Evolutionary conservation across 1,284 basidiomycete species (phyloP).

Genomic region (Taiwanofungus camphoratus): DNA sequence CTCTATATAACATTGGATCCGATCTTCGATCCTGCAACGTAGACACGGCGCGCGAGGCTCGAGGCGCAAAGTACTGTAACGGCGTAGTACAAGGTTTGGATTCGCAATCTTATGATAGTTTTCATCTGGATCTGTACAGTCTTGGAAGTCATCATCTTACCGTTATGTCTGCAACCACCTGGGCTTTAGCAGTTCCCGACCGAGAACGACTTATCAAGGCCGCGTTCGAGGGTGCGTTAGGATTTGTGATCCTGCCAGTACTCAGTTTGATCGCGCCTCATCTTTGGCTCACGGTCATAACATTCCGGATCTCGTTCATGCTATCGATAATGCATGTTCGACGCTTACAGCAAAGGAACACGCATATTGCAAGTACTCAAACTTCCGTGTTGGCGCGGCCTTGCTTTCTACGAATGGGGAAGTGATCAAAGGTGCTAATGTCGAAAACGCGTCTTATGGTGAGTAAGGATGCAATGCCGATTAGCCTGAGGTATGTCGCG

Average conservation of each 20-base stretch:
- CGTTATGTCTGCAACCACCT: constrained; percentile 25
- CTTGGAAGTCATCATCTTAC: too few relatives aligned
- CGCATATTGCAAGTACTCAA: constrained; percentile 74
- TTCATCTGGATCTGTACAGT: too few relatives aligned
- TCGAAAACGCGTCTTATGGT: constrained; percentile 93
- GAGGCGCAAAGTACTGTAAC: too few relatives aligned
- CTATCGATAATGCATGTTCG: not conserved
- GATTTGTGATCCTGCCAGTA: too few relatives aligned
- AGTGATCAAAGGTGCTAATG: constrained; percentile 79
- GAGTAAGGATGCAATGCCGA: constrained; percentile 9
- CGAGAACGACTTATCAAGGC: constrained; percentile 28
- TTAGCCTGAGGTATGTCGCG: not conserved
- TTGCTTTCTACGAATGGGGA: constrained; percentile 64
- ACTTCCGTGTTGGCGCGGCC: constrained; percentile 87
- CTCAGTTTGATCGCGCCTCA: too few relatives aligned
- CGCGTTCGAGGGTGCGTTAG: constrained; percentile 29
- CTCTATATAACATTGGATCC: too few relatives aligned
- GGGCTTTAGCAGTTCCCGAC: constrained; percentile 20
- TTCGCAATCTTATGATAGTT: too few relatives aligned
- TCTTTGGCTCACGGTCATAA: too few relatives aligned
- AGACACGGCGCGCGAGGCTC: too few relatives aligned
- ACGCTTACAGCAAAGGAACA: constrained; percentile 43
- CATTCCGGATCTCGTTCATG: not conserved
- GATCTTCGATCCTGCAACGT: too few relatives aligned
- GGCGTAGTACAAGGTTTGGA: too few relatives aligned